Evolutionary conservation across 2,329 filamentous ascomycete genomes (phyloP), one percentile per base, ranked within the genome.

Genomic region (Cladophialophora chaetospira): DNA sequence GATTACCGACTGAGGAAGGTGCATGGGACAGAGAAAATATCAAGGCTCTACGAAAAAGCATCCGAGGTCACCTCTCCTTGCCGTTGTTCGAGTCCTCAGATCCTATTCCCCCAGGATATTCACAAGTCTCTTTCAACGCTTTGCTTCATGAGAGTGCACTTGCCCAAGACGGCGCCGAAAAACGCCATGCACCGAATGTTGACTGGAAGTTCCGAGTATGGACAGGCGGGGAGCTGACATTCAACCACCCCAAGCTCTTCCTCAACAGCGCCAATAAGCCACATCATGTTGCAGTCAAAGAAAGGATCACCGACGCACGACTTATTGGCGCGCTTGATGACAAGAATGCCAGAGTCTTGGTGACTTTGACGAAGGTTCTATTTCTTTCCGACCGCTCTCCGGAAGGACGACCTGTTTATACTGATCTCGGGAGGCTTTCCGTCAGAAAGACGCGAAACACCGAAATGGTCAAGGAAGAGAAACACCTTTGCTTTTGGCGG

Each of bases 101-200:
- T 35, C 50, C 64, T 8, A 59, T 72, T 13, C 85, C 87, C 0
- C 79, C 82, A 26, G 88, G 87, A 31, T 87, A 95, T 70, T 91
- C 97, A 71, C 79, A 96, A 31, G 84, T 93, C 63, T 95, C 95
- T 76, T 97, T 96, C 74, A 90, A 58, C 26, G 33, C 26, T 3
- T 91, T 57, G 82, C 88, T 9, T 82, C 85, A 61, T 76, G 87
- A 15, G 77, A 82, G 0, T 75, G 83, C 11, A 29, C 82, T 97
- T 40, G 80, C 91, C 15, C 77, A 84, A 1, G 94, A 99, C 74
- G 93, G 94, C 55, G 95, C 92, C 1, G 93, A 97, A 70, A 45
- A 55, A 19, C 78, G 87, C 51, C 91, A 96, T 69, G 86, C 80
- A 21, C 93, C 93, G 0, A 89, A 88, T 1, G 69, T 70, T 3